Conservation (phyloP, 2,329 filamentous ascomycete genomes). For the Passalora sequoiae region DNA sequence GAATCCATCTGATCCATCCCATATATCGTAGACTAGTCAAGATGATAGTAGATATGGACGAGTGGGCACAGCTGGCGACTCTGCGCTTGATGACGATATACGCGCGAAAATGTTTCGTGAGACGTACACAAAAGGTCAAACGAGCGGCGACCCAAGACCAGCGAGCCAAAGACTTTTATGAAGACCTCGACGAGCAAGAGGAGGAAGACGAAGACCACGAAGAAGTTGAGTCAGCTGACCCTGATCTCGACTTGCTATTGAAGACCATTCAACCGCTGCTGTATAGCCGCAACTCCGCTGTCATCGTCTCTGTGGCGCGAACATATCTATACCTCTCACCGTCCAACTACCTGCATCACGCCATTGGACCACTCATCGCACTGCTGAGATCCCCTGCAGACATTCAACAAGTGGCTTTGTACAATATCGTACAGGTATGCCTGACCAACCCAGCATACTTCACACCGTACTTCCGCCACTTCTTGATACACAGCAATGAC, state of each 20-base stretch:
- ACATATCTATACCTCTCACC: slow-evolving; percentile 83
- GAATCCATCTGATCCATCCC: slow-evolving; percentile 82
- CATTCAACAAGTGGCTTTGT: slow-evolving; percentile 82
- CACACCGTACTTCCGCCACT: slow-evolving; percentile 81
- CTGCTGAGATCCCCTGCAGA: slow-evolving; percentile 79
- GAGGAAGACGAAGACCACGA: slow-evolving; percentile 48
- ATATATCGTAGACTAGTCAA: slow-evolving; percentile 80
- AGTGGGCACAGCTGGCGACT: slow-evolving; percentile 89
- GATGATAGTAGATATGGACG: slow-evolving; percentile 97
- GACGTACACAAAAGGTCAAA: slow-evolving; percentile 55
- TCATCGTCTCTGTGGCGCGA: slow-evolving; percentile 79
- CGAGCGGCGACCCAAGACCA: slow-evolving; percentile 43
- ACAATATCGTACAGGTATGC: slow-evolving; percentile 93
- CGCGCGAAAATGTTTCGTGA: slow-evolving; percentile 80
- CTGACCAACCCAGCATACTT: slow-evolving; percentile 72
- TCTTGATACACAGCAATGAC: slow-evolving; percentile 77
- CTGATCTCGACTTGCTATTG: slow-evolving; percentile 76
- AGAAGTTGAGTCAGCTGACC: slow-evolving; percentile 61
- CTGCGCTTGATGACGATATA: slow-evolving; percentile 79
- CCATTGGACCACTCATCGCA: slow-evolving; percentile 79
- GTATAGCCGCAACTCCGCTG: slow-evolving; percentile 86
- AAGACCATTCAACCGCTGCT: slow-evolving; percentile 77
- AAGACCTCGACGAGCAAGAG: slow-evolving; percentile 52
- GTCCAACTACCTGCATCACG: slow-evolving; percentile 64
- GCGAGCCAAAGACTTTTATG: slow-evolving; percentile 65